Evolutionary conservation across 352 stramenopile species (phyloP), one percentile per base, ranked within the genome.

Genomic region (Phytopythium sindhum): DNA sequence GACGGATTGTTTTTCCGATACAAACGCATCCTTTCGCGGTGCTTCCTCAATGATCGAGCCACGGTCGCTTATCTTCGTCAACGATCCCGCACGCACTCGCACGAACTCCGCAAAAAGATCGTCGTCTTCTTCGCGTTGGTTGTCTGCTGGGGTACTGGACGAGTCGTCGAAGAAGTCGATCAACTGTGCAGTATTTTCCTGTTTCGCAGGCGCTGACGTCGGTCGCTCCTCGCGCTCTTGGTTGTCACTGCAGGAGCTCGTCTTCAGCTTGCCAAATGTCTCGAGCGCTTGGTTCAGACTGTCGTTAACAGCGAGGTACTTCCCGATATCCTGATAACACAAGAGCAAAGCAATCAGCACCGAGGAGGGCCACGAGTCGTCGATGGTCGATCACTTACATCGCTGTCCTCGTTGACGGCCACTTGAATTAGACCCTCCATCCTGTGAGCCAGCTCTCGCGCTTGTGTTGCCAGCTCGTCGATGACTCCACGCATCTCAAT

Each of bases 251-350:
- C 72, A 23, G 14, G 14, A 11, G 42, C 50, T 57, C 37, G 87
- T 48, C 21, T 69, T 55, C 12, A 89, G 50, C 17, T 69, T 55
- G n/a, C 88, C 75, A 61, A 88, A 91, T 26, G 75, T 80, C 31
- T 78, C 75, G n/a, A 90, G 67, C 48, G 81, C 77, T 15, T 68
- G 61, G 58, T 89, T 77, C 12, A 93, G 66, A 24, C 72, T 77
- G 64, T 93, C 82, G 63, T 93, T 93, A 52, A 91, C 68, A 23
- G 72, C 72, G 28, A 93, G 66, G 59, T 90, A 89, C 33, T 87
- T 83, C 54, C 72, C 83, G 42, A 93, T 61, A 29, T 86, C 70
- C 69, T 91, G 53, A 4, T 23, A 5, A 47, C 0, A n/a, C 61
- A 60, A 9, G 19, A 56, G 52, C 8, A 61, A 15, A 55, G 5